Percentiles rank a stretch among this genome's conserved stretches.
phyloP scores from a whole-genome alignment of 257 asterid genomes.

The Rauvolfia tetraphylla region DNA sequence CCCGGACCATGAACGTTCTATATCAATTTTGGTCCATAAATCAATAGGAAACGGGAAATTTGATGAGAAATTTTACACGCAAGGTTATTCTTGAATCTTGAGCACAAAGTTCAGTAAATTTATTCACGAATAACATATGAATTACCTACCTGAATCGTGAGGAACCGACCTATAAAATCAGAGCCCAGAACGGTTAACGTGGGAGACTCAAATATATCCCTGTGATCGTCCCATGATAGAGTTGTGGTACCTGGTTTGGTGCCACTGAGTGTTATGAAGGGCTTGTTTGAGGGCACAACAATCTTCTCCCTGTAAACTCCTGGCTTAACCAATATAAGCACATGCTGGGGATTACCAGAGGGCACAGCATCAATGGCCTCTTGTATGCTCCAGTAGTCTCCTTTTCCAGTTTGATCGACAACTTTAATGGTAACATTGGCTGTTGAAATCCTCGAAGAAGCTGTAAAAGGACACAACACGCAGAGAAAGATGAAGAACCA shows the following conservation, averaged over 20 bases:
- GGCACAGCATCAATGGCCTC: slow-evolving; percentile 41
- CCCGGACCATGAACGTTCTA: slow-evolving; percentile 42
- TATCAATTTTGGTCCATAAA: neutral
- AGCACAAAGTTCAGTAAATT: no score
- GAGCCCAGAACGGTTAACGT: slow-evolving; percentile 42
- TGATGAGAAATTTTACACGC: no score
- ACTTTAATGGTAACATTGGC: slow-evolving; percentile 11
- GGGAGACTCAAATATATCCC: slow-evolving; percentile 39
- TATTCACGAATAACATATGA: neutral
- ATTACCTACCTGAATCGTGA: slow-evolving; percentile 39
- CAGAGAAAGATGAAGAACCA: neutral
- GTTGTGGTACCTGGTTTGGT: slow-evolving; percentile 20
- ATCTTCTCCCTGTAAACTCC: slow-evolving; percentile 38
- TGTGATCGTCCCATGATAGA: slow-evolving; percentile 28
- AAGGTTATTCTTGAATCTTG: no score
- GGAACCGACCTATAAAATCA: slow-evolving; percentile 36
- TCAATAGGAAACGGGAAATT: no score
- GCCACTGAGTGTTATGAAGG: slow-evolving; percentile 41
- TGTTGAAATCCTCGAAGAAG: neutral
- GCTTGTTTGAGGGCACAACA: slow-evolving; percentile 41
- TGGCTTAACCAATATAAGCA: slow-evolving; percentile 25
- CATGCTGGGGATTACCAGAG: slow-evolving; percentile 21
- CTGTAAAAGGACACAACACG: neutral
- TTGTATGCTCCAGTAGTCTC: slow-evolving; percentile 35
- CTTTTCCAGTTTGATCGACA: slow-evolving; percentile 36